These are phyloP conservation scores for Epichloe amarillans DNA, from an alignment of 2,329 filamentous ascomycete species.

Conservation along the genomic window DNA sequence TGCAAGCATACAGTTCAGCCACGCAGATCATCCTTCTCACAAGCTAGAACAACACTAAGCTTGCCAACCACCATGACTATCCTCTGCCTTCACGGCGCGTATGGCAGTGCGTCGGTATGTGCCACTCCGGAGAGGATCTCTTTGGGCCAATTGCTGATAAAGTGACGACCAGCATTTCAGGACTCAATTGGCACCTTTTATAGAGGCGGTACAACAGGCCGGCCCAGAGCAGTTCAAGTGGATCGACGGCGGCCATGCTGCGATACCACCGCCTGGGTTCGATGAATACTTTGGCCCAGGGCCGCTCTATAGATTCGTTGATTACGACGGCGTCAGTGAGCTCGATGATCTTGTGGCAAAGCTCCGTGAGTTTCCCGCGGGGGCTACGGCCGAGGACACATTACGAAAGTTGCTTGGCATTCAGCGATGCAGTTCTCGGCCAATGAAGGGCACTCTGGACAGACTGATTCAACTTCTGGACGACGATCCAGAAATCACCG, in stretches of 20 bases:
- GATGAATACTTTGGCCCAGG: slow-evolving; percentile 2
- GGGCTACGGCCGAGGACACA: neutral
- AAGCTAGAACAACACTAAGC: neutral
- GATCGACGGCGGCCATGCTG: slow-evolving; percentile 2
- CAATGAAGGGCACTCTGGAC: neutral
- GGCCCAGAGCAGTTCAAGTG: slow-evolving; percentile 1
- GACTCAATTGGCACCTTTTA: slow-evolving; percentile 1
- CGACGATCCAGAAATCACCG: slow-evolving; percentile 1
- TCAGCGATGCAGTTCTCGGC: neutral
- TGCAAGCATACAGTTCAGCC: too few relatives aligned
- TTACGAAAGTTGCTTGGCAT: neutral
- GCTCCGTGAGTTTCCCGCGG: slow-evolving; percentile 1
- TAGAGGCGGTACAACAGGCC: neutral
- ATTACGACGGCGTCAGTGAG: slow-evolving; percentile 1
- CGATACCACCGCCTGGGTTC: neutral
- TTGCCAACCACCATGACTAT: neutral
- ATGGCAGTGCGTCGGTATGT: slow-evolving; percentile 1
- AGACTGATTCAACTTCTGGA: slow-evolving; percentile 1
- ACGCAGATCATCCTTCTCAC: too few relatives aligned
- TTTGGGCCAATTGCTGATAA: neutral
- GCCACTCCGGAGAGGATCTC: too few relatives aligned
- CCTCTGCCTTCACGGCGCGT: slow-evolving; percentile 5
- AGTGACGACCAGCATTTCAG: neutral
- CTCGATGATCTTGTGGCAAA: neutral
- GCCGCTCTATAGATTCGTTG: slow-evolving; percentile 1